phyloP scores from a whole-genome alignment of 1,139 yeast species.

The Candida sp. region DNA sequence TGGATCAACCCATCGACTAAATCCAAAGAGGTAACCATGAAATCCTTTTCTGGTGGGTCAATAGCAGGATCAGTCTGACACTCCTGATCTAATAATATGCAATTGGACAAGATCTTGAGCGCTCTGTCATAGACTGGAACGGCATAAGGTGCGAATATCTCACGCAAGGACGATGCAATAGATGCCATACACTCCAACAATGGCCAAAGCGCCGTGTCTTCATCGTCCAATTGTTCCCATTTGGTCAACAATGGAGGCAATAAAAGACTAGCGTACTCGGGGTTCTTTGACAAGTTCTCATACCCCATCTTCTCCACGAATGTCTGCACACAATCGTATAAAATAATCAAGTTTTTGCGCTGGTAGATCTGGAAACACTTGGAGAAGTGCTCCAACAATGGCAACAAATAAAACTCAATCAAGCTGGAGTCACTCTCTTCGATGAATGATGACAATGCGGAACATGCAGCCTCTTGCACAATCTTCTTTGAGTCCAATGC shows the following conservation, averaged over 20 bases:
- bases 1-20: conserved; percentile 91
- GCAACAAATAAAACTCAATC: conserved; percentile 51
- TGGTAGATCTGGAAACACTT: conserved; percentile 80
- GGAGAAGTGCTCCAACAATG: conserved; percentile 70
- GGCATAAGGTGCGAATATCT: conserved; percentile 88
- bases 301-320: conserved; percentile 78
- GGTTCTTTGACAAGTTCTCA: conserved; percentile 55
- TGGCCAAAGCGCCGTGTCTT: conserved; percentile 89
- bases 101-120: conserved; percentile 65
- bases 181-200: conserved; percentile 91
- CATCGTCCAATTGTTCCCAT: conserved; percentile 78
- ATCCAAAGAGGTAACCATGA: conserved; percentile 87
- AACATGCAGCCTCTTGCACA: conserved; percentile 94
- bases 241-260: conserved; percentile 82
- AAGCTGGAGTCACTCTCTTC: conserved; percentile 76
- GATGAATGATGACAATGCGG: conserved; percentile 82
- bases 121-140: conserved; percentile 88
- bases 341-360: conserved; percentile 76
- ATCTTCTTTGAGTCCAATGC: conserved; percentile 85
- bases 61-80: conserved; percentile 68
- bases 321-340: conserved; percentile 94
- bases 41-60: conserved; percentile 89
- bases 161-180: conserved; percentile 87
- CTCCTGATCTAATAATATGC: conserved; percentile 69
- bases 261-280: conserved; percentile 60